Percentiles rank a stretch among this genome's conserved stretches.
Evolutionary conservation across 2,329 filamentous ascomycete species (phyloP).

Genomic region (Penicillium sclerotigenum): DNA sequence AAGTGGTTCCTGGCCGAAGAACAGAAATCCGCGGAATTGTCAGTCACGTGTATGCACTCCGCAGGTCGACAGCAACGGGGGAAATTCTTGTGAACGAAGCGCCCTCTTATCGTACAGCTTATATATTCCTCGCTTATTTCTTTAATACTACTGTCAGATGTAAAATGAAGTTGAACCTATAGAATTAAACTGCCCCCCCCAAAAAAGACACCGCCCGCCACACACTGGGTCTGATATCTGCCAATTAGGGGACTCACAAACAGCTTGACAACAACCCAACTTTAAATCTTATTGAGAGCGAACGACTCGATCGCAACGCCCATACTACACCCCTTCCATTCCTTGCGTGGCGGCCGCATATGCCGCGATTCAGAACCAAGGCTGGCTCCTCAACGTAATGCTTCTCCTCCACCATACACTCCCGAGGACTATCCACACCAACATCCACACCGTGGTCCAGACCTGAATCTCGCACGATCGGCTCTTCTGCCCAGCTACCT

Average conservation of each 20-base stretch:
- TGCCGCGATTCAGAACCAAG: slow-evolving; percentile 36
- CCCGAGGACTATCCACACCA: slow-evolving; percentile 26
- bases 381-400: slow-evolving; percentile 43
- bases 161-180: neutral
- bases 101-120: neutral
- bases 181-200: slow-evolving; percentile 1
- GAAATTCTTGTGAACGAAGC: neutral
- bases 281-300: neutral
- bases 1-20: slow-evolving; percentile 10
- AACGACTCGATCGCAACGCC: neutral
- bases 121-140: slow-evolving; percentile 1
- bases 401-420: slow-evolving; percentile 35
- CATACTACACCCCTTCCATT: slow-evolving; percentile 1
- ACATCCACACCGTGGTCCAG: slow-evolving; percentile 20
- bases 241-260: slow-evolving; percentile 10
- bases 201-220: slow-evolving; percentile 9
- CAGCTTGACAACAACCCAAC: slow-evolving; percentile 7
- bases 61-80: slow-evolving; percentile 9
- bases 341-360: slow-evolving; percentile 35
- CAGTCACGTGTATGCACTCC: slow-evolving; percentile 23
- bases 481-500: slow-evolving; percentile 12
- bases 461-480: slow-evolving; percentile 23
- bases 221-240: slow-evolving; percentile 5
- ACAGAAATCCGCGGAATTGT: slow-evolving; percentile 22
- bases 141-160: neutral